Percentiles rank a stretch among this genome's conserved stretches.
phyloP scores from a whole-genome alignment of 129 eudicot genomes.

The Helianthus tuberosus region DNA sequence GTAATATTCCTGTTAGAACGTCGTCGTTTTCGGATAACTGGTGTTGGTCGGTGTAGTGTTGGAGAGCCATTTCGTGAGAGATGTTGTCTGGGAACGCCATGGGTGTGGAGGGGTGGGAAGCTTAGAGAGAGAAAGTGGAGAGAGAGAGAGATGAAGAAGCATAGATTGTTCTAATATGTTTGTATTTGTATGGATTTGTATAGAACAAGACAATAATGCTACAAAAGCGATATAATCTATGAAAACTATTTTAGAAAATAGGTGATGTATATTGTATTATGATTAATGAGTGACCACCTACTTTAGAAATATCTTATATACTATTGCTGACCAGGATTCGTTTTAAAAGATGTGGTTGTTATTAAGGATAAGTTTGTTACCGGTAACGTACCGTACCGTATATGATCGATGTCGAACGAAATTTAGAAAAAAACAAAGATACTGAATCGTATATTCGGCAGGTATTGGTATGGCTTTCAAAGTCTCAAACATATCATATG shows the following conservation, averaged over 20 bases:
- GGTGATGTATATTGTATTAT: no score
- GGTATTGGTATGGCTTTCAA: no score
- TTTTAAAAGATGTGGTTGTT: no score
- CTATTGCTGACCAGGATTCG: no score
- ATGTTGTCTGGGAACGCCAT: slow-evolving; percentile 80
- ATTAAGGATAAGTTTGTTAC: no score
- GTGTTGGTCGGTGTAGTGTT: slow-evolving; percentile 58
- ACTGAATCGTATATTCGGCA: no score
- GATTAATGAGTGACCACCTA: no score
- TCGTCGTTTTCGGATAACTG: slow-evolving; percentile 43
- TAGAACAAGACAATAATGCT: slow-evolving; percentile 45
- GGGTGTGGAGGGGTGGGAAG: background rate
- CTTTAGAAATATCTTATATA: no score
- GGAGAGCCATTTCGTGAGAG: slow-evolving; percentile 68
- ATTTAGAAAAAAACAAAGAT: no score
- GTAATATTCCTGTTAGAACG: slow-evolving; percentile 19
- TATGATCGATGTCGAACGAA: no score
- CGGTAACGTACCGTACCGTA: no score
- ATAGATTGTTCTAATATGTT: slow-evolving; percentile 47
- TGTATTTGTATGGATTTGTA: slow-evolving; percentile 17
- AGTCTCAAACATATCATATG: no score
- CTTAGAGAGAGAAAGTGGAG: slow-evolving; percentile 21
- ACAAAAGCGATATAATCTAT: slow-evolving; percentile 38
- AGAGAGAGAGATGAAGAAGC: slow-evolving; percentile 25
- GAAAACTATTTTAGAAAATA: slow-evolving; percentile 1